Conservation (phyloP, 2,329 filamentous ascomycete species). For the Trichoderma koningii region DNA sequence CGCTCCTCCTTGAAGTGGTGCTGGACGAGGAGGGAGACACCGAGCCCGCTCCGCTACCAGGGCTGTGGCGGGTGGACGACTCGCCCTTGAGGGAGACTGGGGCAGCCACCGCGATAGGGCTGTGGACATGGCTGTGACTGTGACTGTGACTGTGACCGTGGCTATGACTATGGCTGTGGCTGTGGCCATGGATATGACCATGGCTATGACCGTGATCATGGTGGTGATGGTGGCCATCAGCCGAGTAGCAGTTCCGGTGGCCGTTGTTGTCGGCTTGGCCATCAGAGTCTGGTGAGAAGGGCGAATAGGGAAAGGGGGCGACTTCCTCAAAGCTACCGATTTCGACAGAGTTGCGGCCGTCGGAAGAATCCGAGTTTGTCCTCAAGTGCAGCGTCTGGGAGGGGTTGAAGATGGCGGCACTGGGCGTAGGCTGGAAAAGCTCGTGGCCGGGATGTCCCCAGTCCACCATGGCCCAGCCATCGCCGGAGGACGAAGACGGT, state of each 20-base stretch:
- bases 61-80: slow-evolving; percentile 54
- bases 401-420: slow-evolving; percentile 82
- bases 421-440: slow-evolving; percentile 58
- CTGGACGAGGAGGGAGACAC: slow-evolving; percentile 57
- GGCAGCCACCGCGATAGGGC: slow-evolving; percentile 66
- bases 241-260: slow-evolving; percentile 64
- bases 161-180: slow-evolving; percentile 58
- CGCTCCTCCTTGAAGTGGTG: slow-evolving; percentile 65
- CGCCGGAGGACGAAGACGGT: slow-evolving; percentile 76
- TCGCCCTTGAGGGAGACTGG: slow-evolving; percentile 69
- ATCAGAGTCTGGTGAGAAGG: slow-evolving; percentile 83
- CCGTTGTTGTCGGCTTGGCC: slow-evolving; percentile 63
- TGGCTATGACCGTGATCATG: slow-evolving; percentile 56
- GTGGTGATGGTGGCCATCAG: slow-evolving; percentile 55
- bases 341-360: slow-evolving; percentile 66
- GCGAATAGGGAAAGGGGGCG: slow-evolving; percentile 67
- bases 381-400: slow-evolving; percentile 86
- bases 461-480: slow-evolving; percentile 84
- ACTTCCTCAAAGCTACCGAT: slow-evolving; percentile 83
- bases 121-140: slow-evolving; percentile 37
- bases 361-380: slow-evolving; percentile 82
- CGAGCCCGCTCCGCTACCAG: slow-evolving; percentile 62
- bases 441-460: slow-evolving; percentile 68
- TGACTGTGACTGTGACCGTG: slow-evolving; percentile 56
- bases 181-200: slow-evolving; percentile 51